These are phyloP conservation scores for Pseudogymnoascus sp. DNA, from an alignment of 2,329 filamentous ascomycete genomes.

Conservation along the genomic window DNA sequence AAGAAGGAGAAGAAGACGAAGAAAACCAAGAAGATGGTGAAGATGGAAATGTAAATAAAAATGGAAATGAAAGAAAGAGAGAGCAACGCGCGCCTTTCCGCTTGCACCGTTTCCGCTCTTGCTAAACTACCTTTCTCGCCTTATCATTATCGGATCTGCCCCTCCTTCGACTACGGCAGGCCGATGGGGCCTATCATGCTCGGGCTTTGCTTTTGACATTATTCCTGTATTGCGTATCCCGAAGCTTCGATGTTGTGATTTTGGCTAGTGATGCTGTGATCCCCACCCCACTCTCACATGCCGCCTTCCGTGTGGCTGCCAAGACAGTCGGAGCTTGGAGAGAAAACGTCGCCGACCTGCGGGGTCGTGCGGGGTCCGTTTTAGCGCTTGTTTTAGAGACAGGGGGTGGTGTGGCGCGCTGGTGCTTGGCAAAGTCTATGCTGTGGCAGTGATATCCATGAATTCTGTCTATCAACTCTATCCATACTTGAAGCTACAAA, in stretches of 20 bases:
- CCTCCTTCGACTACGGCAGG: background rate
- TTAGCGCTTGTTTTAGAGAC: background rate
- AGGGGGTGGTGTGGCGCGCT: background rate
- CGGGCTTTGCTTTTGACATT: background rate
- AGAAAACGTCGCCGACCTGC: background rate
- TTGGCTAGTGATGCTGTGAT: background rate
- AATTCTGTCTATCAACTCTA: background rate
- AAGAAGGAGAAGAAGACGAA: background rate
- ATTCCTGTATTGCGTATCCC: background rate
- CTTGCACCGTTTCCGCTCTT: background rate
- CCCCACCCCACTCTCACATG: background rate
- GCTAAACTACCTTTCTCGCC: background rate
- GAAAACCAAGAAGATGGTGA: background rate
- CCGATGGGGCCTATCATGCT: background rate
- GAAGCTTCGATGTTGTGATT: slow-evolving; percentile 1
- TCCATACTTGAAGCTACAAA: background rate
- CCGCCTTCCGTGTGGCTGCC: background rate
- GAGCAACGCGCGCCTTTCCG: background rate
- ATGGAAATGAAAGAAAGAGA: background rate
- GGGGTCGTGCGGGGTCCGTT: background rate
- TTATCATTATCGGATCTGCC: background rate
- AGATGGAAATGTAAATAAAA: background rate
- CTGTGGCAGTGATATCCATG: background rate
- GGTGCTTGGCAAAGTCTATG: background rate
- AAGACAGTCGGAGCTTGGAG: background rate